A percentile compares a stretch with the other conserved stretches of the same genome.
Conservation (phyloP, 2,329 filamentous ascomycete species). For the Xylaria digitata region DNA sequence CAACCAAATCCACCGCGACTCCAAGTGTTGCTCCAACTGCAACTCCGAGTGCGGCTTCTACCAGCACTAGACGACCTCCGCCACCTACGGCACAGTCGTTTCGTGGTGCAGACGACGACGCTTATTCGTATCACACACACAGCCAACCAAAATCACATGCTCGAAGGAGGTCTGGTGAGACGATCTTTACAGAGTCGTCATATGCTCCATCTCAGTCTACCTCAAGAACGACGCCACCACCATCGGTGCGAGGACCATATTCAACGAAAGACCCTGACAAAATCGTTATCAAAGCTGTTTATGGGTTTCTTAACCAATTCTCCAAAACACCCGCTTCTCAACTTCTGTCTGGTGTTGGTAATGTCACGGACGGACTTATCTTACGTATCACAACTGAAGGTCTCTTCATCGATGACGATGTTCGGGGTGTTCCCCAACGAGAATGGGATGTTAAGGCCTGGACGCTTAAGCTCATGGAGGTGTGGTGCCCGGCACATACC, state of each 20-base stretch:
- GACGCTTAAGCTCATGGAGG: slow-evolving; percentile 93
- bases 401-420: slow-evolving; percentile 96
- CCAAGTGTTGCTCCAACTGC: slow-evolving; percentile 39
- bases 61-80: slow-evolving; percentile 44
- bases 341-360: slow-evolving; percentile 83
- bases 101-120: slow-evolving; percentile 71
- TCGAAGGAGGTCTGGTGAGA: slow-evolving; percentile 74
- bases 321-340: slow-evolving; percentile 91
- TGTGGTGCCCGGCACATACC: slow-evolving; percentile 79
- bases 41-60: slow-evolving; percentile 29
- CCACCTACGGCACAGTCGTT: slow-evolving; percentile 65
- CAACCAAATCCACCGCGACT: slow-evolving; percentile 43
- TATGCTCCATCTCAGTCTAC: slow-evolving; percentile 89
- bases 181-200: slow-evolving; percentile 83
- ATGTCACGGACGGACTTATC: slow-evolving; percentile 91
- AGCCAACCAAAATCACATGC: slow-evolving; percentile 71
- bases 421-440: slow-evolving; percentile 88
- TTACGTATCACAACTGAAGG: slow-evolving; percentile 93
- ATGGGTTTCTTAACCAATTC: slow-evolving; percentile 90
- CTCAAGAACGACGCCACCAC: slow-evolving; percentile 83
- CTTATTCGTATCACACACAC: slow-evolving; percentile 81
- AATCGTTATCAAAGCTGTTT: slow-evolving; percentile 94
- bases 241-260: slow-evolving; percentile 81
- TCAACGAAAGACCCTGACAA: slow-evolving; percentile 92
- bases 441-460: slow-evolving; percentile 99